These are phyloP conservation scores for Choricystis sp. DNA, from an alignment of 139 green algal species.

Conservation along the genomic window DNA sequence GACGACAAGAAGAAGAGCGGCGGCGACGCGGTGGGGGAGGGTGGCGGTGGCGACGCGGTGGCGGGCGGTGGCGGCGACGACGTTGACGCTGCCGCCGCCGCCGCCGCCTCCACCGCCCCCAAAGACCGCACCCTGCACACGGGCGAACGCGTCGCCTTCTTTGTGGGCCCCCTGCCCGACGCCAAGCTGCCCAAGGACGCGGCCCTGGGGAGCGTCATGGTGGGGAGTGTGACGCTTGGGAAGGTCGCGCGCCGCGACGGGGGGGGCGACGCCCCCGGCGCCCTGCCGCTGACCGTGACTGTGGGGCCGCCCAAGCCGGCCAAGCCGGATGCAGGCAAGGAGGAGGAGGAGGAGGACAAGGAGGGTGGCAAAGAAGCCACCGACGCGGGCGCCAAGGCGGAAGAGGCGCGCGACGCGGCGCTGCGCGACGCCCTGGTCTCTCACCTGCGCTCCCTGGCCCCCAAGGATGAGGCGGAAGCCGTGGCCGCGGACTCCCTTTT, in stretches of 20 bases:
- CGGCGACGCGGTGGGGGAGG: no score
- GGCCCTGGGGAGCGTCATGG: conserved; percentile 28
- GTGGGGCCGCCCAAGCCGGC: conserved; percentile 1
- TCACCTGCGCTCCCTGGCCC: no score
- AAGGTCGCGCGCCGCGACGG: conserved; percentile 1
- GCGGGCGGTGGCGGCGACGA: no score
- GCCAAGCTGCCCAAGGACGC: conserved; percentile 79
- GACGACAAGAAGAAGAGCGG: not conserved
- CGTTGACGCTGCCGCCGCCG: no score
- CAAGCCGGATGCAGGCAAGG: conserved; percentile 11
- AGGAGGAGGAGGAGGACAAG: conserved; percentile 15
- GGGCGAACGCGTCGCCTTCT: conserved; percentile 31
- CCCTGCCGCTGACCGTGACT: not conserved
- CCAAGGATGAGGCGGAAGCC: no score
- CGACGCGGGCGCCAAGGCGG: not conserved
- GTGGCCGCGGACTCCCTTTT: conserved; percentile 13
- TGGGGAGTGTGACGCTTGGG: conserved; percentile 33
- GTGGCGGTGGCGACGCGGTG: no score
- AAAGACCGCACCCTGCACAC: not conserved
- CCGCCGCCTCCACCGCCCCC: no score
- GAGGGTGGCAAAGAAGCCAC: not conserved
- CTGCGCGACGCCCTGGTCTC: no score
- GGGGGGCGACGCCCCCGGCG: conserved; percentile 4
- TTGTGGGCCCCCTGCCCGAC: conserved; percentile 42
- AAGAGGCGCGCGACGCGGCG: no score